Percentiles rank a stretch among this genome's conserved stretches.
Conservation (phyloP, 1,284 basidiomycete genomes). For the Gomphus bonarii region DNA sequence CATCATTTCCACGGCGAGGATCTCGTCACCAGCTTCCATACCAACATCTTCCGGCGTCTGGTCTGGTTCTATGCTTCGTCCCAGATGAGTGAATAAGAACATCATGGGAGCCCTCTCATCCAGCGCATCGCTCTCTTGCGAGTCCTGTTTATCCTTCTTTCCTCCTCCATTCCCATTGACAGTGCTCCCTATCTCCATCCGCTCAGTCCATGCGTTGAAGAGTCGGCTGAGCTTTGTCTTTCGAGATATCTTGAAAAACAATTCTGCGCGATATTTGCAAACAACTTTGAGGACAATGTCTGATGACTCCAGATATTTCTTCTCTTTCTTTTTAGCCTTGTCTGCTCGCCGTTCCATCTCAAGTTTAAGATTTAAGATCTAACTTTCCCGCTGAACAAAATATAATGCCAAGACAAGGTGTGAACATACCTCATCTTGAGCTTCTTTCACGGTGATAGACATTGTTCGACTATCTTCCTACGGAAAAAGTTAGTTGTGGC, state of each 20-base stretch:
- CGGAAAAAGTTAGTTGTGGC: conserved; percentile 3
- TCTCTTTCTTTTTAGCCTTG: conserved; percentile 62
- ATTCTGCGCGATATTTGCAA: conserved; percentile 75
- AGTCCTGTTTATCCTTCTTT: conserved; percentile 5
- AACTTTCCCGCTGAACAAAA: conserved; percentile 4
- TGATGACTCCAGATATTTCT: conserved; percentile 66
- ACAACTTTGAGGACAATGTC: conserved; percentile 78
- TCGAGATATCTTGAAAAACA: conserved; percentile 82
- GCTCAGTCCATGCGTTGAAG: conserved; percentile 77
- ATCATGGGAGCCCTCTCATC: conserved; percentile 33
- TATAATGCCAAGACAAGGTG: not conserved
- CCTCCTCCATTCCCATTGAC: conserved; percentile 14
- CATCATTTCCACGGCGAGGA: conserved; percentile 78
- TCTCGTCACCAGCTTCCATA: conserved; percentile 77
- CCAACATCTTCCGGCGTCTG: conserved; percentile 75
- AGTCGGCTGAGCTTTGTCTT: conserved; percentile 72
- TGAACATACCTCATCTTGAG: conserved; percentile 59
- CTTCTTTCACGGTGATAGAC: conserved; percentile 67
- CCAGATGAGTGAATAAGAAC: conserved; percentile 75
- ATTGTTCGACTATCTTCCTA: conserved; percentile 76
- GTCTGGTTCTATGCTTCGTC: conserved; percentile 60
- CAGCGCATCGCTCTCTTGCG: conserved; percentile 1
- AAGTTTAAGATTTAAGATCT: conserved; percentile 68
- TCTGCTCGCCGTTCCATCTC: conserved; percentile 68
- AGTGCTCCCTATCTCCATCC: conserved; percentile 52